Evolutionary conservation across 805 yeast species (phyloP), one percentile per base, ranked within the genome.

Genomic region (Sugiyamaella chiloensis): DNA sequence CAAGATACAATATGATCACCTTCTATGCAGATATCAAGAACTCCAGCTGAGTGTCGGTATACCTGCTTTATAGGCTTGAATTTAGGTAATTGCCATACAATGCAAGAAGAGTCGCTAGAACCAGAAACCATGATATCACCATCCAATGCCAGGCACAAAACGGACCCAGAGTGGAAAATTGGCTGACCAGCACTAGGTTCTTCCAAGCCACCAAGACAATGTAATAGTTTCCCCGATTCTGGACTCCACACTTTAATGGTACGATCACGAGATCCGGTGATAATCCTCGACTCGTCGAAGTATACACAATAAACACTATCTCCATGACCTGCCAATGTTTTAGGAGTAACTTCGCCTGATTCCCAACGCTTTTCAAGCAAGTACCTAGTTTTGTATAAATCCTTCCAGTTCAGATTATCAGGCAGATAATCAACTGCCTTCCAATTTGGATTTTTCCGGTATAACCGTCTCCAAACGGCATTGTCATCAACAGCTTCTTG

Each of bases 231-330:
- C 3, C 55, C 55, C 6, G 63, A 53, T n/a, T 39, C 20, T 5
- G 60, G 37, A 30, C 60, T 57, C 73, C 73, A 68, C 3, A 68
- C 53, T 17, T 61, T 56, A n/a, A 69, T 52, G 12, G 66, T 56
- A 4, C 52, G 46, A 44, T 68, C 72, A 5, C 68, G 40, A 0
- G 96, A 87, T 0, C 96, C 97, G 2, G 96, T 87, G 68, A 90
- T 80, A 32, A 90, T 67, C 51, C 77, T 69, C 54, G 80, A 71
- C 62, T 83, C 79, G 52, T 81, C 82, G 65, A 83, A 85, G 61
- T 86, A 88, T 40, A 89, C 74, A 53, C 96, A 81, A 30, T 91
- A 75, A 11, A 90, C 85, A 17, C 95, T 91, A 62, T 87, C 96
- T 32, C 78, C 71, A 61, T 90, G 98, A 3, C 96, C 96, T 3